A percentile compares a stretch with the other conserved stretches of the same genome.
Conservation (phyloP, 2,329 filamentous ascomycete species). For the Teratosphaeria nubilosa region DNA sequence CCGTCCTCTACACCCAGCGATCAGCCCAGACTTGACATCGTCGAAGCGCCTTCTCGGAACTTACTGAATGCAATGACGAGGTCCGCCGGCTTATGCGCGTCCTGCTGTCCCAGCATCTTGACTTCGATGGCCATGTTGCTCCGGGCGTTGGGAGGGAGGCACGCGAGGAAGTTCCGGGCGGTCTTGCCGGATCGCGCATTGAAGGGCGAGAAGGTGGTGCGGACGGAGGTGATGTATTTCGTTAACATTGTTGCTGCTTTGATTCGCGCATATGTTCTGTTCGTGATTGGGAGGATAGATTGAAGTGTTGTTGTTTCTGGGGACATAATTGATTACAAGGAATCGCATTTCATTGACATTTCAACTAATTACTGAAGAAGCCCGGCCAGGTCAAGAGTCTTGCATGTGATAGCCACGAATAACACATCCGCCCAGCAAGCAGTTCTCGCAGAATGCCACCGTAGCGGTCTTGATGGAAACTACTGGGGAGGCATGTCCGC, state of each 20-base stretch:
- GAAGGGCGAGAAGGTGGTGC: constrained; percentile 88
- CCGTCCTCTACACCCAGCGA: constrained; percentile 63
- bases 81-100: constrained; percentile 55
- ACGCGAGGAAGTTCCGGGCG: constrained; percentile 76
- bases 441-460: too few relatives aligned
- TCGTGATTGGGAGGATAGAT: too few relatives aligned
- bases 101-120: constrained; percentile 57
- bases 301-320: too few relatives aligned
- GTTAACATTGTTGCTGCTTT: constrained; percentile 57
- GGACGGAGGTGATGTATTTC: constrained; percentile 75
- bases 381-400: neutral
- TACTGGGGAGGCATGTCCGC: too few relatives aligned
- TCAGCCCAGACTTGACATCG: constrained; percentile 2
- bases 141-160: constrained; percentile 71
- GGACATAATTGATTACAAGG: too few relatives aligned
- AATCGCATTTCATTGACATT: neutral
- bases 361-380: too few relatives aligned
- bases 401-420: neutral
- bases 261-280: neutral
- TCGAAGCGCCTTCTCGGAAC: neutral
- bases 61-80: constrained; percentile 32
- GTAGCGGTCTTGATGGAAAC: too few relatives aligned
- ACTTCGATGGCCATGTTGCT: constrained; percentile 66
- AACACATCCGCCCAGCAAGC: neutral
- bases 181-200: constrained; percentile 60